A percentile compares a stretch with the other conserved stretches of the same genome.
phyloP scores from a whole-genome alignment of 805 yeast species.

The Yamadazyma paraphyllophila region DNA sequence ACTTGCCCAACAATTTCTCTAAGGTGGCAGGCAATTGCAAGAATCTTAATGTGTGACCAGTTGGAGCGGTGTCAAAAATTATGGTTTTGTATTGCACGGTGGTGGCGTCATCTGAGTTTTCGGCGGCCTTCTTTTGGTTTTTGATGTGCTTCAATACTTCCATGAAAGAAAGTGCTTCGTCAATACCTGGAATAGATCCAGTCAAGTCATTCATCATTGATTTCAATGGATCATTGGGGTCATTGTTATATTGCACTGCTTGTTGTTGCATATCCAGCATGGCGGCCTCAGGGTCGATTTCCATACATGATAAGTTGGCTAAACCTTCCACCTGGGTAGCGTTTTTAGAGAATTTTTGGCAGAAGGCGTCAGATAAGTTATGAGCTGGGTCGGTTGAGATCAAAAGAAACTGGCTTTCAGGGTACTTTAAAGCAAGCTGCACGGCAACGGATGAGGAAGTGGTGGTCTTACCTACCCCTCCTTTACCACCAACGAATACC shows the following conservation, averaged over 20 bases:
- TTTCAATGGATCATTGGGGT: constrained; percentile 61
- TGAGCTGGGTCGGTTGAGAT: constrained; percentile 99
- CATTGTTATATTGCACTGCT: constrained; percentile 54
- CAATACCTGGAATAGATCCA: constrained; percentile 95
- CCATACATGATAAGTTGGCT: constrained; percentile 92
- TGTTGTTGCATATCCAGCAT: constrained; percentile 77
- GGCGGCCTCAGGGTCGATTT: constrained; percentile 94
- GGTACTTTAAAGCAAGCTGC: constrained; percentile 84
- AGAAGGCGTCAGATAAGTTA: constrained; percentile 95
- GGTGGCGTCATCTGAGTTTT: constrained; percentile 18
- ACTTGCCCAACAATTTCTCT: constrained; percentile 81
- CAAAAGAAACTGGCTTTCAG: constrained; percentile 74
- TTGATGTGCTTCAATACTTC: constrained; percentile 97
- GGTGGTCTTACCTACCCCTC: constrained; percentile 99
- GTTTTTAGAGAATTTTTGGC: constrained; percentile 96
- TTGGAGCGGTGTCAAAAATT: constrained; percentile 99
- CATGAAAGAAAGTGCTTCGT: constrained; percentile 96
- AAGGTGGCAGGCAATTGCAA: constrained; percentile 91
- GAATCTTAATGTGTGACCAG: constrained; percentile 96
- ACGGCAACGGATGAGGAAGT: constrained; percentile 94
- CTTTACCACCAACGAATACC: constrained; percentile 99
- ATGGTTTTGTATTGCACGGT: constrained; percentile 68
- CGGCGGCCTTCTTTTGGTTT: constrained; percentile 45
- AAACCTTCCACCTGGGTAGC: constrained; percentile 92
- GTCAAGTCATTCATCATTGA: constrained; percentile 87